Percentiles rank a stretch among this genome's conserved stretches.
These are phyloP conservation scores for Infundibulicybe gibba DNA, from an alignment of 768 basidiomycete species.

Conservation along the genomic window DNA sequence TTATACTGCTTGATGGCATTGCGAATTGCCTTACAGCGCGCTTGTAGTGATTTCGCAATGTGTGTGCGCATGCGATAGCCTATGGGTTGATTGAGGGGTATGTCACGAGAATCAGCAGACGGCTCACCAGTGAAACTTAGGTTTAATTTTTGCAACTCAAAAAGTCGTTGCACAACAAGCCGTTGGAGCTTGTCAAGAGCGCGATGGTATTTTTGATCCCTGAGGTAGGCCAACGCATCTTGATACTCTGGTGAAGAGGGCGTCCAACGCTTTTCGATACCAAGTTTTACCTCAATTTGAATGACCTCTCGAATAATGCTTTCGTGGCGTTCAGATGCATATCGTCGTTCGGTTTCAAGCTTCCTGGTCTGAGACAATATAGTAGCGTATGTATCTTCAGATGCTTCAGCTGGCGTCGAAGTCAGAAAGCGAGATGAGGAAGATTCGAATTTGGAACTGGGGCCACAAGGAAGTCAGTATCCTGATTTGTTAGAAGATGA, in stretches of 20 bases:
- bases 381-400: too few species aligned
- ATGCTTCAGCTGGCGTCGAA: too few species aligned
- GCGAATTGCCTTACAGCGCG: conserved; percentile 20
- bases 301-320: conserved; percentile 11
- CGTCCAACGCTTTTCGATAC: conserved; percentile 22
- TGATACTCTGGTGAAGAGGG: conserved; percentile 18
- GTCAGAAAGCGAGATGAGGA: too few species aligned
- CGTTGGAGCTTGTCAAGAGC: conserved; percentile 27
- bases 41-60: conserved; percentile 24
- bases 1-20: conserved; percentile 25
- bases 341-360: conserved; percentile 17
- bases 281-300: conserved; percentile 17
- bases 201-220: conserved; percentile 14
- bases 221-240: conserved; percentile 11
- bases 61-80: conserved; percentile 24
- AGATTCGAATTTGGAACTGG: conserved; percentile 8
- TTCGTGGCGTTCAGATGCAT: conserved; percentile 12
- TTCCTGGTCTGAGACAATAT: conserved; percentile 15
- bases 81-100: too few species aligned
- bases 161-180: conserved; percentile 28
- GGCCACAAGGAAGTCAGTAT: conserved; percentile 8
- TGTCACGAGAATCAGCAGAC: too few species aligned
- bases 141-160: conserved; percentile 35
- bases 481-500: conserved; percentile 7
- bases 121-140: too few species aligned